Conservation (phyloP, 1,284 basidiomycete genomes). For the Cerioporus squamosus region DNA sequence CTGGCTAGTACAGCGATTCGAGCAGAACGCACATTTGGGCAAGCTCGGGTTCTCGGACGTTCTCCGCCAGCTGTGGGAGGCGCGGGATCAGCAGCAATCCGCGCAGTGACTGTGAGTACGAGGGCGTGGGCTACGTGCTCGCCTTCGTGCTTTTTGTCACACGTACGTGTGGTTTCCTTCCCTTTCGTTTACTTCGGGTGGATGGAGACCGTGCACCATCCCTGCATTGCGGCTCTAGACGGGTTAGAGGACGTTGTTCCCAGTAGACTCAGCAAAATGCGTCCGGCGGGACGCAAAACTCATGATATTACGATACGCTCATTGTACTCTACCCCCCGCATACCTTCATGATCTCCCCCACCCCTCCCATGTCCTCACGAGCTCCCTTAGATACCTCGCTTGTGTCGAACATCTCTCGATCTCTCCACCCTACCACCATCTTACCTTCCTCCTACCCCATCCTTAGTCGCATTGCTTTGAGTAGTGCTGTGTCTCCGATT, state of each 20-base stretch:
- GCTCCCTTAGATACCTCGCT: conserved; percentile 21
- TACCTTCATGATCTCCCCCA: conserved; percentile 18
- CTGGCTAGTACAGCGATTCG: conserved; percentile 85
- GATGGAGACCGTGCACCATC: conserved; percentile 3
- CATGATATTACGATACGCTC: conserved; percentile 30
- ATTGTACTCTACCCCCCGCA: conserved; percentile 29
- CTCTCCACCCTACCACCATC: not conserved
- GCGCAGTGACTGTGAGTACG: conserved; percentile 24
- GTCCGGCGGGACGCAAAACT: conserved; percentile 21
- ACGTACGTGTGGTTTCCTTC: conserved; percentile 3
- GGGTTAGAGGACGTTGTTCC: conserved; percentile 23
- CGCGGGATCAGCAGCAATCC: conserved; percentile 43
- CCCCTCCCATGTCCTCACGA: conserved; percentile 4
- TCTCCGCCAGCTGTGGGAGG: conserved; percentile 74
- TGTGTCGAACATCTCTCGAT: not conserved
- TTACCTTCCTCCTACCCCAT: not conserved
- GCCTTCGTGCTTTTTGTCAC: conserved; percentile 8
- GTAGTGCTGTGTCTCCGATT: not conserved
- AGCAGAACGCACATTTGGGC: conserved; percentile 86
- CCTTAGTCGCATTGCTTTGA: conserved; percentile 12
- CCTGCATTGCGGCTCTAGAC: conserved; percentile 19
- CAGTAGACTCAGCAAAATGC: conserved; percentile 27
- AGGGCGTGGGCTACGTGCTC: conserved; percentile 3
- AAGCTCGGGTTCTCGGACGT: conserved; percentile 90
- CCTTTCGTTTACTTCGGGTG: conserved; percentile 4